Percentiles rank a stretch among this genome's conserved stretches.
Conservation (phyloP, 208 protist species). For the Phytomonas sp. region DNA sequence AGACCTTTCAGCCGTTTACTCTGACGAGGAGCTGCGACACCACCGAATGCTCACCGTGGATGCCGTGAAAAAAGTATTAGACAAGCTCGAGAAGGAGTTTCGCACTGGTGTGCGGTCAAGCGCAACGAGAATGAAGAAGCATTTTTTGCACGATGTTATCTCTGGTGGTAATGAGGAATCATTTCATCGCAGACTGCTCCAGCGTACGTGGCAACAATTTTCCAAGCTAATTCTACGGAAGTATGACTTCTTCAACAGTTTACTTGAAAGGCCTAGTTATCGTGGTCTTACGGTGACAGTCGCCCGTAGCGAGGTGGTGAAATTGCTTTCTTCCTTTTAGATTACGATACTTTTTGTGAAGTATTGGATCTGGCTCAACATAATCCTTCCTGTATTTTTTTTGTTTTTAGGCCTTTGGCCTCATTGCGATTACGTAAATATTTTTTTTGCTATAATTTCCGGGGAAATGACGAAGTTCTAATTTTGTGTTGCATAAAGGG, state of each 20-base stretch:
- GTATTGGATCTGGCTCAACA: not conserved
- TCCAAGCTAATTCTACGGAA: slow-evolving; percentile 56
- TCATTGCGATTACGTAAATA: slow-evolving; percentile 2
- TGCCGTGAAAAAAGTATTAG: slow-evolving; percentile 46
- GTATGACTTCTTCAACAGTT: slow-evolving; percentile 47
- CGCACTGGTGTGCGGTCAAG: slow-evolving; percentile 48
- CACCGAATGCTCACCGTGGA: slow-evolving; percentile 66
- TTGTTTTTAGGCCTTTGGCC: slow-evolving; percentile 2
- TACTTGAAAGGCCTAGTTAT: slow-evolving; percentile 59
- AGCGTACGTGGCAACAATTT: slow-evolving; percentile 80
- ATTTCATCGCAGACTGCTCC: slow-evolving; percentile 74
- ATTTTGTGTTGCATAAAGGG: not conserved
- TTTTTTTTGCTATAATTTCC: slow-evolving; percentile 8
- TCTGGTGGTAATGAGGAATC: slow-evolving; percentile 42
- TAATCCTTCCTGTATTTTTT: not conserved
- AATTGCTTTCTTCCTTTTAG: slow-evolving; percentile 38
- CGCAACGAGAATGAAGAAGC: slow-evolving; percentile 68
- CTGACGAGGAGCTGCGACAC: slow-evolving; percentile 75
- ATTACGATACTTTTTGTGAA: not conserved
- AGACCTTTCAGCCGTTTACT: slow-evolving; percentile 69
- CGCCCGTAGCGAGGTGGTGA: slow-evolving; percentile 26
- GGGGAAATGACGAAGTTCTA: not conserved
- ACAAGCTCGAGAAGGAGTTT: slow-evolving; percentile 58
- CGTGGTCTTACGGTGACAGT: slow-evolving; percentile 29
- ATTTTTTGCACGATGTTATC: slow-evolving; percentile 69